Percentiles rank a stretch among this genome's conserved stretches.
phyloP scores from a whole-genome alignment of 225 moss, liverwort and hornwort genomes.

The Anthoceros angustus region DNA sequence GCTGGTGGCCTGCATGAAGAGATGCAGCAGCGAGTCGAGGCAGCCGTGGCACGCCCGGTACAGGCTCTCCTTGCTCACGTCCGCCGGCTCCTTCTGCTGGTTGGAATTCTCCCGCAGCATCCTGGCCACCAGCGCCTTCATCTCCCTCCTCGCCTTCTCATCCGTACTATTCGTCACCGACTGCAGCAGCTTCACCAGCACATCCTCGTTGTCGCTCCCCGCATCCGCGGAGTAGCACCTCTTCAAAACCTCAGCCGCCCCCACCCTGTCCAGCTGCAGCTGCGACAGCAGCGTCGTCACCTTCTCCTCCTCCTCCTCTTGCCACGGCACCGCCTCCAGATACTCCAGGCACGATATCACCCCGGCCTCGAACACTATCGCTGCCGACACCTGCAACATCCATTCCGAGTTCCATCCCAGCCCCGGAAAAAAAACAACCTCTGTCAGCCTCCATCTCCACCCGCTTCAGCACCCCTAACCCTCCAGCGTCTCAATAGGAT shows the following conservation, averaged over 20 bases:
- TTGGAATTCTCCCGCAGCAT: constrained; percentile 81
- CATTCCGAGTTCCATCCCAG: background rate
- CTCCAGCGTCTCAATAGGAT: background rate
- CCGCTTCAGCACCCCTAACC: background rate
- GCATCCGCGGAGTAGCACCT: constrained; percentile 45
- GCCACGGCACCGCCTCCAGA: constrained; percentile 76
- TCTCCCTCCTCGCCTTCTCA: constrained; percentile 72
- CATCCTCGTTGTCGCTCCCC: constrained; percentile 46
- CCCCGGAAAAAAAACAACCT: background rate
- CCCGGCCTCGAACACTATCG: constrained; percentile 77
- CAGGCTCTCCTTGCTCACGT: constrained; percentile 71
- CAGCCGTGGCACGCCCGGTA: constrained; percentile 65
- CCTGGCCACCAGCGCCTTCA: constrained; percentile 66
- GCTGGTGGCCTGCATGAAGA: constrained; percentile 50
- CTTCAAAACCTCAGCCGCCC: constrained; percentile 50
- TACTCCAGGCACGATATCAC: constrained; percentile 64
- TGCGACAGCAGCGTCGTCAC: constrained; percentile 51
- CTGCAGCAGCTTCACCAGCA: constrained; percentile 53
- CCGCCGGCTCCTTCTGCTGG: constrained; percentile 43
- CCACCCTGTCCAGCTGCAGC: constrained; percentile 55
- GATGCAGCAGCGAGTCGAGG: constrained; percentile 61
- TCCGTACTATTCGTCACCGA: constrained; percentile 77
- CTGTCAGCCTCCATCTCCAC: background rate
- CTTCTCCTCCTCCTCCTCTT: constrained; percentile 79
- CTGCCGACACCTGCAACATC: constrained; percentile 43